phyloP scores from a whole-genome alignment of 2,329 filamentous ascomycete genomes.

The Nemania sp. region DNA sequence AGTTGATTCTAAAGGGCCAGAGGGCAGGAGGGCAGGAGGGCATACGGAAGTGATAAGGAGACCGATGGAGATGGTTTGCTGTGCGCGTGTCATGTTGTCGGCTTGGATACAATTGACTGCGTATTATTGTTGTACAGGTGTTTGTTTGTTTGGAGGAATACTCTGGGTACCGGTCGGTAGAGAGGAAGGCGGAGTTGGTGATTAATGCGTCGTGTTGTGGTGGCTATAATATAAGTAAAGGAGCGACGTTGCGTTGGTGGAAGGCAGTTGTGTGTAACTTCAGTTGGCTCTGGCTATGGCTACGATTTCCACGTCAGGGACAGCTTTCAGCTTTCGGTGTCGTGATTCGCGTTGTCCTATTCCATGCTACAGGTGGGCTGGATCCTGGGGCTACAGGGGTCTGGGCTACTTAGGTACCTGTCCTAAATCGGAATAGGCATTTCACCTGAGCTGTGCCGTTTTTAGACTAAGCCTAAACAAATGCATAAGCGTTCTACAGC shows the following conservation, averaged over 20 bases:
- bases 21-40: conserved; percentile 25
- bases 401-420: not conserved
- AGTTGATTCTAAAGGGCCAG: not conserved
- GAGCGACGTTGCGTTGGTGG: conserved; percentile 33
- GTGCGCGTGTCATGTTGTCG: conserved; percentile 88
- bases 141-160: not conserved
- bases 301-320: conserved; percentile 20
- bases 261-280: conserved; percentile 15
- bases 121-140: conserved; percentile 3
- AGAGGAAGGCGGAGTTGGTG: not conserved
- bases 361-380: not conserved
- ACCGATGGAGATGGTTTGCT: conserved; percentile 89
- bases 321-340: conserved; percentile 18
- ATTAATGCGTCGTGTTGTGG: not conserved
- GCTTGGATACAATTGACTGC: conserved; percentile 7
- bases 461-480: too few relatives aligned
- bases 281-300: too few relatives aligned
- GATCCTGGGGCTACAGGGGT: not conserved
- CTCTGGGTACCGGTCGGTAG: not conserved
- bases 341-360: conserved; percentile 26
- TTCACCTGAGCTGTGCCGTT: too few relatives aligned
- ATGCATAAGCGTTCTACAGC: too few relatives aligned
- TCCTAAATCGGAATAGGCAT: too few relatives aligned
- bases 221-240: conserved; percentile 29
- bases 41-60: conserved; percentile 89